Evolutionary conservation across 495 filamentous ascomycete genomes (phyloP).

Genomic region (Penicillium herquei): DNA sequence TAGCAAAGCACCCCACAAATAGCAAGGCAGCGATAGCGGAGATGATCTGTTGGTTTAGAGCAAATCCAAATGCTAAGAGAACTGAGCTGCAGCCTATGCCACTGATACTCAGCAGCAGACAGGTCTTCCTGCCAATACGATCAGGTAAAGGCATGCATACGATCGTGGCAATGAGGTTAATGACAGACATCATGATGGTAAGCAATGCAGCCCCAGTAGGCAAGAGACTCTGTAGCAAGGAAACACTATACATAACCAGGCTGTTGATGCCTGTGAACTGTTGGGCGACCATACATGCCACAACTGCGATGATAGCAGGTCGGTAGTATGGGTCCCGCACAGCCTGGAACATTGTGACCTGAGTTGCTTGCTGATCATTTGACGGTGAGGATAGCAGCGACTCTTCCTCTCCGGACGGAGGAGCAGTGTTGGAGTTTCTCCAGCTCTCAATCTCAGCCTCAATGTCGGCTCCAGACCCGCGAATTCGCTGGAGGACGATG

Average conservation of each 20-base stretch:
- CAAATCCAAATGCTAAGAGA: slow-evolving; percentile 73
- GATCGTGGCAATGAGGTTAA: slow-evolving; percentile 83
- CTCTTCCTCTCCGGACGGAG: slow-evolving; percentile 45
- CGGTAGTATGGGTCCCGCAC: slow-evolving; percentile 63
- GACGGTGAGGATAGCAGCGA: slow-evolving; percentile 39
- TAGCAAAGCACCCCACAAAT: slow-evolving; percentile 85
- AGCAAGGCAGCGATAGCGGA: slow-evolving; percentile 77
- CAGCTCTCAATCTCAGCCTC: slow-evolving; percentile 70
- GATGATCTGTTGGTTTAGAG: slow-evolving; percentile 62
- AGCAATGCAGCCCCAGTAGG: slow-evolving; percentile 74
- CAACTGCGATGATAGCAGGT: slow-evolving; percentile 77
- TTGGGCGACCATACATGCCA: slow-evolving; percentile 89
- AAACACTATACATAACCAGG: slow-evolving; percentile 97
- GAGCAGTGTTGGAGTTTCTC: slow-evolving; percentile 51
- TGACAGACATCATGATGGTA: slow-evolving; percentile 77
- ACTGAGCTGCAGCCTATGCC: slow-evolving; percentile 79
- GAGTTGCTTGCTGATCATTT: slow-evolving; percentile 25
- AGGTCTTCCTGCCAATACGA: slow-evolving; percentile 78
- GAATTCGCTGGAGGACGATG: slow-evolving; percentile 66
- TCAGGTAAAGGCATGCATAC: slow-evolving; percentile 81
- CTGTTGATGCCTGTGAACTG: slow-evolving; percentile 94
- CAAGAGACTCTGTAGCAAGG: slow-evolving; percentile 72
- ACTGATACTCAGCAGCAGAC: slow-evolving; percentile 73
- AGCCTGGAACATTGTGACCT: slow-evolving; percentile 66
- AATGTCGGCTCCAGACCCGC: slow-evolving; percentile 66